Conservation (phyloP, 495 filamentous ascomycete genomes). For the Staphylotrichum tortipilum region DNA sequence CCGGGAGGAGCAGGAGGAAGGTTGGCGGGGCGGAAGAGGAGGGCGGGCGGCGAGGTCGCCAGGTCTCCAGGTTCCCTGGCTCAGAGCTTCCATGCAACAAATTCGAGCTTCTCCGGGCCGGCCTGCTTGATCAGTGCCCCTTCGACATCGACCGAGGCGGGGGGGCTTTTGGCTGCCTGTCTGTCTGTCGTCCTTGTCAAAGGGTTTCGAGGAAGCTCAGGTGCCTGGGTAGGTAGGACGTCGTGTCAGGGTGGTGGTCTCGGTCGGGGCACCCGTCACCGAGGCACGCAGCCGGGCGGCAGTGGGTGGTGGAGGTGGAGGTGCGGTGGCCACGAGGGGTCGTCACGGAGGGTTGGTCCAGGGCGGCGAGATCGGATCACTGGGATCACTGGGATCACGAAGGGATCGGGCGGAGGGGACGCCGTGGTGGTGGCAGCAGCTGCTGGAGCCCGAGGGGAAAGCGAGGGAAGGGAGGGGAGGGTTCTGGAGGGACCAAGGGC, state of each 20-base stretch:
- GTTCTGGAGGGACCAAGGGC: too few species aligned
- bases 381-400: neutral
- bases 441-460: neutral
- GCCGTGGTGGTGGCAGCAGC: neutral
- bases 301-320: too few species aligned
- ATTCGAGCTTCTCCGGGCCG: neutral
- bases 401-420: neutral
- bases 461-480: neutral
- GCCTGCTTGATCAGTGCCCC: neutral
- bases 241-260: constrained; percentile 3
- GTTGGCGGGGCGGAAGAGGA: too few species aligned
- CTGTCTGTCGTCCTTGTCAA: constrained; percentile 4
- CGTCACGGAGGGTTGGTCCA: constrained; percentile 2
- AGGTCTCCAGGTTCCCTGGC: neutral
- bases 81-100: neutral
- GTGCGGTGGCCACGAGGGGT: constrained; percentile 9
- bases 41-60: neutral
- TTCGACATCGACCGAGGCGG: too few species aligned
- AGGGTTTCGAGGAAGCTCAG: neutral
- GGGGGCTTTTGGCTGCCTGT: too few species aligned
- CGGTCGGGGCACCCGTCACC: neutral
- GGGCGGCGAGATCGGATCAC: constrained; percentile 8
- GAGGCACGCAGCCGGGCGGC: neutral
- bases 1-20: too few species aligned
- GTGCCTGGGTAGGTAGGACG: too few species aligned